Conservation (phyloP, 306 rosid genomes). For the Dicorynia guianensis region DNA sequence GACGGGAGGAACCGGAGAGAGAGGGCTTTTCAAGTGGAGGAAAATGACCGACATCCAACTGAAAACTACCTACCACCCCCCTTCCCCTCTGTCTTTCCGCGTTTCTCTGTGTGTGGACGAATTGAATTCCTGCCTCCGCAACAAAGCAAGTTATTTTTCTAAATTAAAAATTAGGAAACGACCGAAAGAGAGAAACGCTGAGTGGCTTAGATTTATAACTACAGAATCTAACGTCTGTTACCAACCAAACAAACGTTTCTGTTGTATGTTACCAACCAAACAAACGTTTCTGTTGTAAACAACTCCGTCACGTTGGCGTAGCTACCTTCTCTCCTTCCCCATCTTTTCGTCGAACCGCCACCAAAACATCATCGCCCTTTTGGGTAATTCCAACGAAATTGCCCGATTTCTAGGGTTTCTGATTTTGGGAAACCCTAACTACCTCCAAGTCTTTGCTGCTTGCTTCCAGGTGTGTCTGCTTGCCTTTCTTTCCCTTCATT, state of each 20-base stretch:
- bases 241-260: slow-evolving; percentile 39
- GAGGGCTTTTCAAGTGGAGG: too few species aligned
- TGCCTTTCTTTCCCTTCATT: background rate
- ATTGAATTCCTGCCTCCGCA: background rate
- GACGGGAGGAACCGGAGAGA: background rate
- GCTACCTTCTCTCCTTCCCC: slow-evolving; percentile 39
- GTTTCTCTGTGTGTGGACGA: background rate
- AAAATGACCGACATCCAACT: too few species aligned
- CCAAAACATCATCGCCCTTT: background rate
- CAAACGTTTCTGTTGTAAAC: too few species aligned
- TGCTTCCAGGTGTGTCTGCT: slow-evolving; percentile 47
- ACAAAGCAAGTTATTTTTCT: too few species aligned
- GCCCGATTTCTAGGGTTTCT: slow-evolving; percentile 48
- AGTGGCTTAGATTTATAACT: too few species aligned
- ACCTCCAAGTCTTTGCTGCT: background rate
- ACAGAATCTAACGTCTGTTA: background rate
- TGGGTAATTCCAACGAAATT: background rate
- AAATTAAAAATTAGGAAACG: too few species aligned
- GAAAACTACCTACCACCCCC: slow-evolving; percentile 36
- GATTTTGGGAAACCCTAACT: background rate
- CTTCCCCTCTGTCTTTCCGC: background rate
- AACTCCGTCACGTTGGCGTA: slow-evolving; percentile 38
- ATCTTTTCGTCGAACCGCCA: slow-evolving; percentile 9
- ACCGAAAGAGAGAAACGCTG: too few species aligned
- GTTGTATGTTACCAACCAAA: too few species aligned